Base-by-base conservation (phyloP, 1,139 yeast species). In the Yamadazyma trypodendri region DNA sequence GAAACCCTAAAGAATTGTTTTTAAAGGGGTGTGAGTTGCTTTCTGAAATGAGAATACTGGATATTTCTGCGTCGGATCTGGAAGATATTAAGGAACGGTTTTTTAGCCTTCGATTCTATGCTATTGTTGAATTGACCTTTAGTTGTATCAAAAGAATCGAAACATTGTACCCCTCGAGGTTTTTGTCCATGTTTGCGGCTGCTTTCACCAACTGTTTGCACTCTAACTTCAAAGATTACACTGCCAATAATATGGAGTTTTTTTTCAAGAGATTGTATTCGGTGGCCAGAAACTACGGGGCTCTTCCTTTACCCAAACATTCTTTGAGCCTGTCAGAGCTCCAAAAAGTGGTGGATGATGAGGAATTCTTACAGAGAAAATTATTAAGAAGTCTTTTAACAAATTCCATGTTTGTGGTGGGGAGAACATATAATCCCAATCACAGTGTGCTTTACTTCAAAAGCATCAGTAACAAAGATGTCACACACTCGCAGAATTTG, bases 1-100 rank as follows among this genome's bases (percentile, higher is more conserved):
- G 96, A 7, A 87, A 85, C 52, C 80, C 90, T 10, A 87, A 87
- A 52, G 96, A 88, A 59, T 60, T 88, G 41, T 75, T 86, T 36
- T 60, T 89, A 40, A 81, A 84, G 46, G 63, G 77, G 12, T 79
- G 85, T 54, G 96, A 88, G 52, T 51, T 83, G 25, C 54, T 86
- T 20, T 53, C 72, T 5, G 46, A 60, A 1, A 48, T 51, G 10
- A 52, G 48, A 20, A 33, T 52, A 6, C 34, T 41, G 15, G 62
- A 60, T 15, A 51, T 50, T 24, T 45, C 40, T 10, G 48, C 45
- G 15, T 36, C 46, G 5, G 48, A 44, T 29, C 41, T 39, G 11
- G 46, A 45, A 15, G 11, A 10, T 12, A 30, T 39, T 13, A 46
- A 47, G 32, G 73, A 66, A 44, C 58, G 56, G 39, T 66, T 66